Percentiles rank a stretch among this genome's conserved stretches.
Conservation (phyloP, 495 filamentous ascomycete species). For the Trichoderma asperelloides region DNA sequence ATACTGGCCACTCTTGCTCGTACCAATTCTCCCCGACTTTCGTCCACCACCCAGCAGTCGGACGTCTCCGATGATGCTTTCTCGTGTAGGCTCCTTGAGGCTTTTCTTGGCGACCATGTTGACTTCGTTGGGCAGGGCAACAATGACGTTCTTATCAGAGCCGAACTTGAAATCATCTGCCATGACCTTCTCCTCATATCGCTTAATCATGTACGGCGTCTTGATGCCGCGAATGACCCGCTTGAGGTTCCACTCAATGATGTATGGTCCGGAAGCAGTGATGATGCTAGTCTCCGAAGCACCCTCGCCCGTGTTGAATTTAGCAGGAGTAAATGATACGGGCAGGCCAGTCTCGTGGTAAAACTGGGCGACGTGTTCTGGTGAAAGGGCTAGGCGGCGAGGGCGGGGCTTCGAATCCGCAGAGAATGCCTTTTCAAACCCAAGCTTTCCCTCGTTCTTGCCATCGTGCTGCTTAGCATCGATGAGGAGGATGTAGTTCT, state of each 20-base stretch:
- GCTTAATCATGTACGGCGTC: conserved; percentile 91
- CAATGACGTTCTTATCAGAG: conserved; percentile 94
- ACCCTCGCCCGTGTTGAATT: conserved; percentile 87
- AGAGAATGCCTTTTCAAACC: conserved; percentile 87
- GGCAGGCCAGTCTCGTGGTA: conserved; percentile 85
- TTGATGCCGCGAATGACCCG: conserved; percentile 70
- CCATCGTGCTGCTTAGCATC: conserved; percentile 85
- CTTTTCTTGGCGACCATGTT: conserved; percentile 86
- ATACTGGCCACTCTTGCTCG: conserved; percentile 39
- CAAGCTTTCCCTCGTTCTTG: conserved; percentile 95
- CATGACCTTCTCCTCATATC: conserved; percentile 89
- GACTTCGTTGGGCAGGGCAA: conserved; percentile 92
- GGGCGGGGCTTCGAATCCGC: conserved; percentile 92
- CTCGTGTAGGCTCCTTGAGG: conserved; percentile 80
- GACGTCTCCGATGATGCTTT: conserved; percentile 68
- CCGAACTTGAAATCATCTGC: conserved; percentile 99
- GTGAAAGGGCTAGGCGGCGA: conserved; percentile 77
- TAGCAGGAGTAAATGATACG: conserved; percentile 79
- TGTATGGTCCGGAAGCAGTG: conserved; percentile 94
- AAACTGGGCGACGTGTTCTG: conserved; percentile 90
- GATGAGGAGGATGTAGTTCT: conserved; percentile 88
- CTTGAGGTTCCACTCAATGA: conserved; percentile 92
- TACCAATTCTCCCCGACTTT: conserved; percentile 39
- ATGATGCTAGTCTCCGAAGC: conserved; percentile 81
- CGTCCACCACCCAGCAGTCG: conserved; percentile 36